Evolutionary conservation across 169 alveolate species (phyloP), one percentile per base, ranked within the genome.

Genomic region (Cytauxzoon felis): DNA sequence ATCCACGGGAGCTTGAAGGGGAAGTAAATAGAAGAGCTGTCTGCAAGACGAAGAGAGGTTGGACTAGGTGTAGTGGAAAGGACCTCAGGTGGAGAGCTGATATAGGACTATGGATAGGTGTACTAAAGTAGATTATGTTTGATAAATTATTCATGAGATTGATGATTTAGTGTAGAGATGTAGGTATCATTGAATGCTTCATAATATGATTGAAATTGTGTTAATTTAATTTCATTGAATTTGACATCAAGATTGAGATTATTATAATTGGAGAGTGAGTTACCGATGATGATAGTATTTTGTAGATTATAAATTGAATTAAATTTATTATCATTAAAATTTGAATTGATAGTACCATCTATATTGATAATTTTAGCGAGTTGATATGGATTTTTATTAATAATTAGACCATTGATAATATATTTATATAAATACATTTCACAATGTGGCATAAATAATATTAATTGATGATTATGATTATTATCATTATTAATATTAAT

Each of bases 391-490:
- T 57, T 68, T 16, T 26, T 43, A 40, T 64, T 64, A n/a, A 49
- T 43, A 16, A 45, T 42, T 3, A 76, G 26, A 30, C 64, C 80
- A 11, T 38, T 34, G 19, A 76, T 34, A 29, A 76, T 76, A 0
- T 59, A 43, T 11, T 33, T 56, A 52, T 76, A 76, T n/a, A 76
- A 59, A 19, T 41, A 53, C 61, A 52, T 70, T 18, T 76, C 86
- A 36, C 86, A 76, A 56, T 76, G 86, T 1, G 86, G 86, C 86
- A 76, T 76, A 67, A 66, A 65, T 27, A 76, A 81, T 43, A 76
- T 36, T 23, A 56, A 16, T 27, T 42, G 66, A 9, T 71, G 36
- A n/a, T 7, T 42, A 13, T 32, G n/a, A 9, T 16, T 60, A 18
- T 62, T 52, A 7, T 43, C 5, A 2, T 16, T 50, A 38, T 26